These are phyloP conservation scores for Infundibulicybe gibba DNA, from an alignment of 768 basidiomycete genomes.

Conservation along the genomic window DNA sequence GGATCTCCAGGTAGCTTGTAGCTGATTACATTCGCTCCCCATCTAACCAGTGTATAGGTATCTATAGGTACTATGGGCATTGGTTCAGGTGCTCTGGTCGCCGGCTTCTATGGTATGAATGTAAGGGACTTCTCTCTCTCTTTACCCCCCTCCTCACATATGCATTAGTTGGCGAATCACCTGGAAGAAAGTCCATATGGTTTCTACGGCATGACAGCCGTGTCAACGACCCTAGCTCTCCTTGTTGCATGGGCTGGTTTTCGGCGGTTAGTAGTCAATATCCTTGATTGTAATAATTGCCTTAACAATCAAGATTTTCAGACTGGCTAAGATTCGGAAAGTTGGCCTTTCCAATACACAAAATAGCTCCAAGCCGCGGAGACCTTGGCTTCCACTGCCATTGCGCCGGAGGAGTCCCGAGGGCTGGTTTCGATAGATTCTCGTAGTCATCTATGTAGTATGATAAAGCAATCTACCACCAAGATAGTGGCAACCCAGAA, in stretches of 20 bases:
- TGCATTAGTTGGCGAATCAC: conserved; percentile 62
- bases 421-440: conserved; percentile 34
- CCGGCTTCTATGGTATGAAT: conserved; percentile 96
- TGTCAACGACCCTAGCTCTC: conserved; percentile 55
- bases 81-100: conserved; percentile 84
- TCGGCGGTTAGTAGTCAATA: conserved; percentile 42
- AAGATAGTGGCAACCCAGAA: too few relatives aligned
- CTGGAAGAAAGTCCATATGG: conserved; percentile 73
- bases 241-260: conserved; percentile 65
- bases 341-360: conserved; percentile 39
- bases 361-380: conserved; percentile 17
- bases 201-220: conserved; percentile 62
- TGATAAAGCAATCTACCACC: too few relatives aligned
- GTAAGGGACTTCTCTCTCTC: conserved; percentile 41
- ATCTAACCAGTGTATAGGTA: conserved; percentile 42
- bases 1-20: conserved; percentile 67
- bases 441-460: neutral
- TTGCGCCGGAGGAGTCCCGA: conserved; percentile 34
- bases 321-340: conserved; percentile 42
- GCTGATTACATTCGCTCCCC: conserved; percentile 4
- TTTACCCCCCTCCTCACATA: conserved; percentile 6
- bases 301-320: conserved; percentile 10
- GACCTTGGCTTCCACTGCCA: conserved; percentile 45
- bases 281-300: conserved; percentile 5
- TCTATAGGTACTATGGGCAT: conserved; percentile 95